Evolutionary conservation across 2,329 filamentous ascomycete species (phyloP), one percentile per base, ranked within the genome.

Genomic region (Aureobasidium subglaciale): DNA sequence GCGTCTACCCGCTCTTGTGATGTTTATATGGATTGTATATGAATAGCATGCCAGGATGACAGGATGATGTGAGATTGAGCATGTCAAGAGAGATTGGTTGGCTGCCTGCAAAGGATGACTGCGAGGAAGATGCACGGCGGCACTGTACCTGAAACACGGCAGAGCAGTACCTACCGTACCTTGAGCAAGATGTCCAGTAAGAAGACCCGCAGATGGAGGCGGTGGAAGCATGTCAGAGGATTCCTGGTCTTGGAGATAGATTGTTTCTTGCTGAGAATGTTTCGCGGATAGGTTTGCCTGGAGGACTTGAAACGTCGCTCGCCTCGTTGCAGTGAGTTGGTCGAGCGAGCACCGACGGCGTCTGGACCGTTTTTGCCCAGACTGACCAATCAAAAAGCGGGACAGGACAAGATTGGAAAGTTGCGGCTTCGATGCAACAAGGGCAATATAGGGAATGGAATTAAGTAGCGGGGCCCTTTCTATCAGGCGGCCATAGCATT

Each of bases 81-180:
- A 27, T 29, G 22, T 50, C 46, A 13, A 38, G 46, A 29, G 5
- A 27, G 16, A 32, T 18, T 50, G 46, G 32, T 34, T 48, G 43
- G 43, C 11, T 24, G 34, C 46, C 32, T 48, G 18, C 13, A 24
- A 50, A 38, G 32, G 46, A 50, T 50, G 46, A 50, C 34, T 22
- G 32, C 38, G 32, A 38, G 46, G 4, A 5, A 27, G 46, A 4
- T 35, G 48, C 48, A 41, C 35, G 48, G 18, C 6, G n/a, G 35
- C 35, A 52, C 35, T 52, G 25, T 41, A 41, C 48, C 34, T 52
- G 48, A 52, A 52, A 52, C 48, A 32, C 48, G 48, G 35, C 48
- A 52, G 32, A 13, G 10, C 37, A 48, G 45, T 16, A 43, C 24
- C 42, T n/a, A n/a, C n/a, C n/a, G n/a, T n/a, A n/a, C n/a, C n/a